Evolutionary conservation across 768 basidiomycete genomes (phyloP).

Genomic region (Tephrocybe sp.): DNA sequence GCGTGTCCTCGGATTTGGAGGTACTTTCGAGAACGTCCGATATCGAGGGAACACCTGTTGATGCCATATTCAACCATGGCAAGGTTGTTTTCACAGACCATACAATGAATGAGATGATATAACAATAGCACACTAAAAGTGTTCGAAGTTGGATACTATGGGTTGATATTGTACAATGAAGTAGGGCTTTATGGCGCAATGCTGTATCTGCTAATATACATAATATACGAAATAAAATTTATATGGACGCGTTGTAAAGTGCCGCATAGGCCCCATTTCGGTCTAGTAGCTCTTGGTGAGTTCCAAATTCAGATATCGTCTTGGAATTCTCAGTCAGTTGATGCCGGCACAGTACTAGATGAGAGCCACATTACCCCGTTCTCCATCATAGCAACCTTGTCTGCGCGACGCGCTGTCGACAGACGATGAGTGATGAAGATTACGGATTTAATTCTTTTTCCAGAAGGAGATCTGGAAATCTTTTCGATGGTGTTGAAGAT

Average conservation of each 20-base stretch:
- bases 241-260: slow-evolving; percentile 68
- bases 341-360: slow-evolving; percentile 15
- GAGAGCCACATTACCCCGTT: slow-evolving; percentile 44
- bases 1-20: slow-evolving; percentile 45
- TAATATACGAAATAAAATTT: slow-evolving; percentile 18
- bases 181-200: slow-evolving; percentile 11
- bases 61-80: slow-evolving; percentile 66
- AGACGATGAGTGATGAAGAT: slow-evolving; percentile 84
- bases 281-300: slow-evolving; percentile 62
- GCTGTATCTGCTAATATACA: slow-evolving; percentile 14
- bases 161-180: slow-evolving; percentile 9
- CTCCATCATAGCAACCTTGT: slow-evolving; percentile 88
- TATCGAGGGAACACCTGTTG: slow-evolving; percentile 50
- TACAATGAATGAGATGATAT: slow-evolving; percentile 46
- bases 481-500: slow-evolving; percentile 75
- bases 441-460: slow-evolving; percentile 64
- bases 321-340: slow-evolving; percentile 24
- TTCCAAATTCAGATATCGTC: slow-evolving; percentile 77
- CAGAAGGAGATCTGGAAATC: slow-evolving; percentile 56
- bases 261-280: slow-evolving; percentile 64
- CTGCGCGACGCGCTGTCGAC: slow-evolving; percentile 76
- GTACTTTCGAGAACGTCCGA: slow-evolving; percentile 33
- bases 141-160: slow-evolving; percentile 5
- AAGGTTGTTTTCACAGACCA: slow-evolving; percentile 68
- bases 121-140: slow-evolving; percentile 9